These are phyloP conservation scores for Coleophoma eucalyptorum DNA, from an alignment of 2,329 filamentous ascomycete species.

Conservation along the genomic window DNA sequence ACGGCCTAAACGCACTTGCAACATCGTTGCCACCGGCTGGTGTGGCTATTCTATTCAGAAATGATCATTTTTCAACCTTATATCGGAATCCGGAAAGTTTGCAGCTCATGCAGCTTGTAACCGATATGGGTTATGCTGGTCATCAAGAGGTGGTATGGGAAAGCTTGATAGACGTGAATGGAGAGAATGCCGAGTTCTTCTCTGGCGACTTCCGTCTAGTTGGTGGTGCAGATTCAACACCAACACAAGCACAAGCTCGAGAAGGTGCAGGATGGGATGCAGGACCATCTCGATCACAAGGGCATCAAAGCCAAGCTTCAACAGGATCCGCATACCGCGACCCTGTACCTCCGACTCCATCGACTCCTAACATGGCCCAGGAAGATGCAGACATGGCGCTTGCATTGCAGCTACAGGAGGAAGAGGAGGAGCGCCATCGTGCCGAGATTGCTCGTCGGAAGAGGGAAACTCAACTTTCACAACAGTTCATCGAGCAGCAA, in stretches of 20 bases:
- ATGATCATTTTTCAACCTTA: slow-evolving; percentile 93
- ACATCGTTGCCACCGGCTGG: slow-evolving; percentile 70
- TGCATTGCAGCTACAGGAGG: slow-evolving; percentile 88
- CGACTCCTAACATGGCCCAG: slow-evolving; percentile 46
- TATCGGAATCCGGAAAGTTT: slow-evolving; percentile 81
- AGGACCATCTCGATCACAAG: slow-evolving; percentile 5
- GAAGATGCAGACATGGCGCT: slow-evolving; percentile 84
- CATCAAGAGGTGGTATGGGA: slow-evolving; percentile 97
- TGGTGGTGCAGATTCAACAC: slow-evolving; percentile 44
- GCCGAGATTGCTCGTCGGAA: slow-evolving; percentile 55
- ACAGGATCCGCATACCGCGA: slow-evolving; percentile 5
- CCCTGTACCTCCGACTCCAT: slow-evolving; percentile 10
- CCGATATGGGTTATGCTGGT: slow-evolving; percentile 83
- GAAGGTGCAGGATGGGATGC: slow-evolving; percentile 15
- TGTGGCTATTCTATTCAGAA: slow-evolving; percentile 89
- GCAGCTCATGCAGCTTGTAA: slow-evolving; percentile 79
- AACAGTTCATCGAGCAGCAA: slow-evolving; percentile 67
- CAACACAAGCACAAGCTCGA: slow-evolving; percentile 5
- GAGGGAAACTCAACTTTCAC: slow-evolving; percentile 64
- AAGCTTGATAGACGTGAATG: slow-evolving; percentile 82
- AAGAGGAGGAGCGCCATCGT: slow-evolving; percentile 80
- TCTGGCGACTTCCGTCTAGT: slow-evolving; percentile 88
- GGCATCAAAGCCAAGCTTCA: slow-evolving; percentile 5
- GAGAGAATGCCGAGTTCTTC: slow-evolving; percentile 77
- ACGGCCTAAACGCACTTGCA: slow-evolving; percentile 73